Evolutionary conservation across 2,329 filamentous ascomycete species (phyloP).

Genomic region (Aspergillus versicolor): DNA sequence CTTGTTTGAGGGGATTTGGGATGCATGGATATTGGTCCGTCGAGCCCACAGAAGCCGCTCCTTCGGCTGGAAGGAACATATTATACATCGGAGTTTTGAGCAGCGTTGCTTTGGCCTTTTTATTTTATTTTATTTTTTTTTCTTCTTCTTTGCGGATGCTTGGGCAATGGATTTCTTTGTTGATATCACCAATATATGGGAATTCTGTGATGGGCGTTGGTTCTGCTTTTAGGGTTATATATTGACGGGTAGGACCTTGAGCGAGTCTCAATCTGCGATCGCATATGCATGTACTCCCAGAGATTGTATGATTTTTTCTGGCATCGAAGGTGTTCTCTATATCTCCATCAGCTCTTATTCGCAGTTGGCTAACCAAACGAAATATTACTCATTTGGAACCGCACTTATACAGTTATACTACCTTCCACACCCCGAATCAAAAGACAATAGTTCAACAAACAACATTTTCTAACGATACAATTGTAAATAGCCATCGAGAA

Average conservation of each 20-base stretch:
- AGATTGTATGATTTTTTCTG: neutral
- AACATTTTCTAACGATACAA: neutral
- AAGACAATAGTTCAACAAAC: neutral
- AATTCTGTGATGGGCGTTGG: neutral
- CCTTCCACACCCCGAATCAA: neutral
- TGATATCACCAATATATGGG: slow-evolving; percentile 3
- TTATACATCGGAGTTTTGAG: neutral
- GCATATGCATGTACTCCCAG: neutral
- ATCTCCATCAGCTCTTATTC: neutral
- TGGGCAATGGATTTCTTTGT: neutral
- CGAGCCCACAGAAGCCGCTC: neutral
- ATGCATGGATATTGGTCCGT: neutral
- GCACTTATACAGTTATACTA: neutral
- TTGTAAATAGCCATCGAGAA: neutral
- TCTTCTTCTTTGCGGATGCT: neutral
- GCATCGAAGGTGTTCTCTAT: neutral
- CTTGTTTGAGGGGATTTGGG: neutral
- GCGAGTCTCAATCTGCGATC: neutral
- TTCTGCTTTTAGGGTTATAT: neutral
- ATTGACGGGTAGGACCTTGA: neutral
- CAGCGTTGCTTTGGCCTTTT: neutral
- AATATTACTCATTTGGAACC: neutral
- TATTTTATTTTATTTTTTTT: neutral
- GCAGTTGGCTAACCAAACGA: neutral
- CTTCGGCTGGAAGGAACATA: neutral